Evolutionary conservation across 176 grass and related monocot species (phyloP), one percentile per base, ranked within the genome.

Genomic region (Microstegium vimineum): DNA sequence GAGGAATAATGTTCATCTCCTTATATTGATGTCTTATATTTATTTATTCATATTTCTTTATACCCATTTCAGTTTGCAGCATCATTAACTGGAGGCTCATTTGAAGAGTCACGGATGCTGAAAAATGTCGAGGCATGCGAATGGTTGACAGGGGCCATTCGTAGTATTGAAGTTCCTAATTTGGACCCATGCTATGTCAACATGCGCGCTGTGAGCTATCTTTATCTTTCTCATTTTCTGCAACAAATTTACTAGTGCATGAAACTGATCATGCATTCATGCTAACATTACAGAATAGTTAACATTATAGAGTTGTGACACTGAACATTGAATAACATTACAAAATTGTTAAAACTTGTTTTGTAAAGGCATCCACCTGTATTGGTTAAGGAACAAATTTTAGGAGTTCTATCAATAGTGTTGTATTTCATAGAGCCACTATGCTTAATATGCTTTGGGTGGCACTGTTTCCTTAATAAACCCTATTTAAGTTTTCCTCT

Each of bases 51-150:
- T 62, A 27, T 89, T 71, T 80, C 43, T 51, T 86, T 66, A 74
- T 80, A 87, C 75, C 74, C 37, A 38, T 47, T 84, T 60, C 56
- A 91, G 90, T 93, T 90, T 84, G 87, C 91, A 88, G 77, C 89
- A 77, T 91, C 92, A 33, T 85, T 99, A 89, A 94, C 85, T 71
- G 90, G 83, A 66, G 96, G 96, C 60, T 95, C 93, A 47, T 99
- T 99, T 87, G 96, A 99, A 70, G 96, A 99, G 83, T 81, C 93
- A 78, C 85, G 91, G 27, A 95, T 93, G 91, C 89, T 99, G 74
- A 99, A 95, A 93, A 94, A 95, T 90, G 91, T 99, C 56, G 96
- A 99, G 90, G 96, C 96, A 45, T 99, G 96, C 27, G 96, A 99
- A 92, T 99, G 96, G 96, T 90, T 99, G 89, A 95, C 96, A 37